A percentile compares a stretch with the other conserved stretches of the same genome.
Conservation (phyloP, 2,329 filamentous ascomycete species). For the Penicillium sp. region DNA sequence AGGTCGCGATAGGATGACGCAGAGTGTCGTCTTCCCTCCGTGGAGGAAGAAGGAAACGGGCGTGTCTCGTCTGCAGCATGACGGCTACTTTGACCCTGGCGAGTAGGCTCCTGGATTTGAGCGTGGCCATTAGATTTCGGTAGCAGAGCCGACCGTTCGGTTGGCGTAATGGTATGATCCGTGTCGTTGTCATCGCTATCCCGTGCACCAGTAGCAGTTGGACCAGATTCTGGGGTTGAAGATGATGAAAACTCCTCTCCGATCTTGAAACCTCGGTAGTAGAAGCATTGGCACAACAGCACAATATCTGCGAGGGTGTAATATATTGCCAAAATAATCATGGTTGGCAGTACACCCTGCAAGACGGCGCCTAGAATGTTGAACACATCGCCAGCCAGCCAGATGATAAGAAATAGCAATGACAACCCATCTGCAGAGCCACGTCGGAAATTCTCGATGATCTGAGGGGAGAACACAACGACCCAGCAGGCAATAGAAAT, state of each 20-base stretch:
- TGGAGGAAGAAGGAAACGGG: conserved; percentile 8
- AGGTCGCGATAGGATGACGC: conserved; percentile 45
- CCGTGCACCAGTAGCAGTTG: conserved; percentile 10
- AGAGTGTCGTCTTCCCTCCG: conserved; percentile 26
- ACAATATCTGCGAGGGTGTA: conserved; percentile 92
- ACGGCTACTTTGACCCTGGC: conserved; percentile 1
- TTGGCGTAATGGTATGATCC: conserved; percentile 21
- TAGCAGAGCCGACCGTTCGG: conserved; percentile 34
- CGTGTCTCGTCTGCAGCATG: conserved; percentile 7
- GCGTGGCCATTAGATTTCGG: conserved; percentile 19
- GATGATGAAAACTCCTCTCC: conserved; percentile 30
- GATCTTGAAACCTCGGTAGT: conserved; percentile 76
- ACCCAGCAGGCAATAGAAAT: conserved; percentile 98
- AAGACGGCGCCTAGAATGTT: conserved; percentile 91
- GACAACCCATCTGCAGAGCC: conserved; percentile 83
- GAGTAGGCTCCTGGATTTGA: conserved; percentile 9
- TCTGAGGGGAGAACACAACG: conserved; percentile 95
- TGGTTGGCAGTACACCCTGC: conserved; percentile 88
- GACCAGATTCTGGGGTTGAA: conserved; percentile 12
- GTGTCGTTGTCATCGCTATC: conserved; percentile 18
- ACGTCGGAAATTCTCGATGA: conserved; percentile 88
- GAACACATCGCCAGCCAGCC: conserved; percentile 92
- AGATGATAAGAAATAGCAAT: conserved; percentile 86
- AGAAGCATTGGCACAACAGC: conserved; percentile 85
- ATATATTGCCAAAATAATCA: conserved; percentile 92